Evolutionary conservation across 2,329 filamentous ascomycete species (phyloP).

Genomic region (Fusarium longipes): DNA sequence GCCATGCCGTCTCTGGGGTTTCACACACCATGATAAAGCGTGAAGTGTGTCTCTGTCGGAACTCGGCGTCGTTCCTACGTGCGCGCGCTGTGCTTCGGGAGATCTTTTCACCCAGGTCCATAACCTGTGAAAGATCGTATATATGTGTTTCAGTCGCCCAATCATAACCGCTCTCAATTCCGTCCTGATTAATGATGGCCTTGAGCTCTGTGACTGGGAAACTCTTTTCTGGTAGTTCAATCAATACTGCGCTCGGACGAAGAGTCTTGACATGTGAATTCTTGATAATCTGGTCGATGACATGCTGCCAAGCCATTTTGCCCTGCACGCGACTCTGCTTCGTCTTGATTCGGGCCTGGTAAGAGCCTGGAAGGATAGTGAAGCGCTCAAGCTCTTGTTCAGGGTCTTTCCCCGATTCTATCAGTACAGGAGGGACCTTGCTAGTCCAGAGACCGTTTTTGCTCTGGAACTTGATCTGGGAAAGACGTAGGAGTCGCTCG

Average conservation of each 20-base stretch:
- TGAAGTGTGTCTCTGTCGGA: conserved; percentile 32
- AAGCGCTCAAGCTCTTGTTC: conserved; percentile 44
- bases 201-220: conserved; percentile 45
- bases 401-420: conserved; percentile 20
- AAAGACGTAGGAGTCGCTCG: conserved; percentile 50
- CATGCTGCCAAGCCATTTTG: conserved; percentile 43
- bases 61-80: conserved; percentile 22
- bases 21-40: conserved; percentile 52
- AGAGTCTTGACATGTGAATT: conserved; percentile 37
- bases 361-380: conserved; percentile 47
- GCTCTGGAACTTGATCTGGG: conserved; percentile 44
- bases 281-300: conserved; percentile 40
- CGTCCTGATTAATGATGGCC: conserved; percentile 26
- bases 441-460: conserved; percentile 48
- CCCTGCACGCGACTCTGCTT: conserved; percentile 37
- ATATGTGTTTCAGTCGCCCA: conserved; percentile 26
- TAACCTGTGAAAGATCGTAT: conserved; percentile 25
- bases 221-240: conserved; percentile 46
- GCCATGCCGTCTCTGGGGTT: conserved; percentile 50
- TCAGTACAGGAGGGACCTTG: conserved; percentile 45
- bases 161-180: conserved; percentile 8
- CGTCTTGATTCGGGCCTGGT: conserved; percentile 17
- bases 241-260: conserved; percentile 47
- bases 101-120: conserved; percentile 3
- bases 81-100: conserved; percentile 14